Conservation (phyloP, 129 eudicot species). For the Apium graveolens region DNA sequence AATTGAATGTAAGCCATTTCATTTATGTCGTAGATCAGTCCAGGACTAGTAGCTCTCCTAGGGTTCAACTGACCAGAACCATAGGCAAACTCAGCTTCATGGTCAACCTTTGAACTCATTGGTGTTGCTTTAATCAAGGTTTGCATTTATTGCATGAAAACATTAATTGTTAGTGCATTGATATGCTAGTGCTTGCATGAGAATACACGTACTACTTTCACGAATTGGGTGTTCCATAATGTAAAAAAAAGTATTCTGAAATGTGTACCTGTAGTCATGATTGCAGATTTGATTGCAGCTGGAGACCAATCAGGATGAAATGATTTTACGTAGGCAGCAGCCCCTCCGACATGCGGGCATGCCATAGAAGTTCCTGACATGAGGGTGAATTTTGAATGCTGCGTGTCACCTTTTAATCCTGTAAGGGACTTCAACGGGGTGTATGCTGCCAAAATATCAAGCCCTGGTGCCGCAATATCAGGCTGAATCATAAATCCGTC, state of each 20-base stretch:
- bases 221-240: neutral
- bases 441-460: slow-evolving; percentile 90
- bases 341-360: slow-evolving; percentile 85
- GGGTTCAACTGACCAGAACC: slow-evolving; percentile 89
- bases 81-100: slow-evolving; percentile 69
- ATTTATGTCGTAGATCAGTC: slow-evolving; percentile 75
- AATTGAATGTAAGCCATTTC: slow-evolving; percentile 67
- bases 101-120: slow-evolving; percentile 59
- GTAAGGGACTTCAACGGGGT: slow-evolving; percentile 75
- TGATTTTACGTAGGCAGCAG: slow-evolving; percentile 85
- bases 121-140: slow-evolving; percentile 44
- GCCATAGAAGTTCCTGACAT: slow-evolving; percentile 99
- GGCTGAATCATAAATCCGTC: slow-evolving; percentile 43
- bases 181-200: neutral
- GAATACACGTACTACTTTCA: neutral
- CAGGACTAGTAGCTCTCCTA: slow-evolving; percentile 63
- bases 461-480: slow-evolving; percentile 87
- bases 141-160: slow-evolving; percentile 2
- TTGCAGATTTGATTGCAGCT: slow-evolving; percentile 82
- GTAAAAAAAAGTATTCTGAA: neutral
- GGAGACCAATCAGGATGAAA: slow-evolving; percentile 93
- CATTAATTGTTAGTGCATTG: slow-evolving; percentile 7
- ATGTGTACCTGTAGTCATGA: slow-evolving; percentile 74
- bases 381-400: slow-evolving; percentile 59
- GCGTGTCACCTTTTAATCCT: slow-evolving; percentile 73